A percentile compares a stretch with the other conserved stretches of the same genome.
phyloP scores from a whole-genome alignment of 352 stramenopile species.

The Phytopythium mirpurense region DNA sequence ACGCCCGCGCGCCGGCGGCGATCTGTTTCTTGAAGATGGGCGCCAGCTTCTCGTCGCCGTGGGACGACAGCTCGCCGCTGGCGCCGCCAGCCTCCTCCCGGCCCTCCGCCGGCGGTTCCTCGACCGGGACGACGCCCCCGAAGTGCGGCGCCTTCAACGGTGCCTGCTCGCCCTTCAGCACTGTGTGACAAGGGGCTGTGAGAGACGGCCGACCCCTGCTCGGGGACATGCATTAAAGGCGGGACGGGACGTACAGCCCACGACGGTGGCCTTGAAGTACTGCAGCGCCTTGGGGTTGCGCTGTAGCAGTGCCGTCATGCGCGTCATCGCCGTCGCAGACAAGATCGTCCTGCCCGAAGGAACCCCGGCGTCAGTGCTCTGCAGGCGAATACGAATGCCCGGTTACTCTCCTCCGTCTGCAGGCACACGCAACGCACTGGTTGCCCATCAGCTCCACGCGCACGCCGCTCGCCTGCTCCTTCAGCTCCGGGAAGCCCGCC shows the following conservation, averaged over 20 bases:
- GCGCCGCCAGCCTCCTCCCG: not conserved
- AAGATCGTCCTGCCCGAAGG: slow-evolving; percentile 30
- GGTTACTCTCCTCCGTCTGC: no score
- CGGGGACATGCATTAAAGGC: no score
- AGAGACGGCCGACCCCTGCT: no score
- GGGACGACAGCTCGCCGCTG: not conserved
- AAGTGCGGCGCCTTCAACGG: slow-evolving; percentile 34
- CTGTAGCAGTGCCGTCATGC: slow-evolving; percentile 40
- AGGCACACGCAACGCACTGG: slow-evolving; percentile 28
- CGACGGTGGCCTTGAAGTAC: slow-evolving; percentile 65
- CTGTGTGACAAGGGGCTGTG: slow-evolving; percentile 12
- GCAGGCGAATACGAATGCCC: not conserved
- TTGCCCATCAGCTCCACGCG: slow-evolving; percentile 41
- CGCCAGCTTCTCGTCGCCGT: slow-evolving; percentile 17
- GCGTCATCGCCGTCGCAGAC: slow-evolving; percentile 34
- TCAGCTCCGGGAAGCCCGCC: slow-evolving; percentile 25
- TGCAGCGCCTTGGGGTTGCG: slow-evolving; percentile 31
- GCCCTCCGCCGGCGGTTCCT: slow-evolving; percentile 12
- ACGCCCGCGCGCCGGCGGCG: slow-evolving; percentile 2
- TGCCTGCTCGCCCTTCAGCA: slow-evolving; percentile 33
- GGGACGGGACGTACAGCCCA: slow-evolving; percentile 44
- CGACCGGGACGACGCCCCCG: slow-evolving; percentile 19
- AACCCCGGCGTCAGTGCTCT: not conserved
- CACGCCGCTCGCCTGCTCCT: slow-evolving; percentile 36
- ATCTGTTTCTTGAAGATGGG: slow-evolving; percentile 21